A percentile compares a stretch with the other conserved stretches of the same genome.
Conservation (phyloP, 352 stramenopile species). For the Blastocystis sp. region DNA sequence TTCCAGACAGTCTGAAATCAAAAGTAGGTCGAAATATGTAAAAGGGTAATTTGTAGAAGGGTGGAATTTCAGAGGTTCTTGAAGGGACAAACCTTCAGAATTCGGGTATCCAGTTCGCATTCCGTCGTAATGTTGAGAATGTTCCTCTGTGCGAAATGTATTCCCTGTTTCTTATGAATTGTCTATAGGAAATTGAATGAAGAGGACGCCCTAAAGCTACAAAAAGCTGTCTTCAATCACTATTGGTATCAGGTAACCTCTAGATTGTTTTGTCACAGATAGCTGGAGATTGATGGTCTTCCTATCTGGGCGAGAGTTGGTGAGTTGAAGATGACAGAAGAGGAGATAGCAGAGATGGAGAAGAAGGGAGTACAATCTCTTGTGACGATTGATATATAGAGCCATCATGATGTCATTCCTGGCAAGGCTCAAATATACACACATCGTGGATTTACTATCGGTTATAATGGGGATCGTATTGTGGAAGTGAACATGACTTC, state of each 20-base stretch:
- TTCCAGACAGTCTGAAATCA: slow-evolving; percentile 71
- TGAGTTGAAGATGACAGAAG: slow-evolving; percentile 82
- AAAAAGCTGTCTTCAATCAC: slow-evolving; percentile 80
- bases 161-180: background rate
- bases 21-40: slow-evolving; percentile 61
- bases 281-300: slow-evolving; percentile 93
- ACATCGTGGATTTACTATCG: slow-evolving; percentile 88
- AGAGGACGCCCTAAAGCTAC: slow-evolving; percentile 68
- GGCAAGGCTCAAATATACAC: slow-evolving; percentile 81
- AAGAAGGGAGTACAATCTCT: slow-evolving; percentile 65
- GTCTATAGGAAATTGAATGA: slow-evolving; percentile 62
- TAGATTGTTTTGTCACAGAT: background rate
- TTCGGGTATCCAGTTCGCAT: slow-evolving; percentile 76
- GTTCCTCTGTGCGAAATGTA: slow-evolving; percentile 53
- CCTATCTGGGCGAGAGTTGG: slow-evolving; percentile 95
- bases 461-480: slow-evolving; percentile 89
- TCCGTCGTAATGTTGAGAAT: slow-evolving; percentile 63
- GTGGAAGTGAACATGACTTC: slow-evolving; percentile 95
- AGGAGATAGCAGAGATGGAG: slow-evolving; percentile 76
- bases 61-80: slow-evolving; percentile 85
- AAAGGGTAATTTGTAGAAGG: background rate
- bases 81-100: slow-evolving; percentile 88
- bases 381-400: slow-evolving; percentile 14
- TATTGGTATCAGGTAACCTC: slow-evolving; percentile 88
- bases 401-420: slow-evolving; percentile 55